Percentiles rank a stretch among this genome's conserved stretches.
phyloP scores from a whole-genome alignment of 2,329 filamentous ascomycete genomes.

The Hypoxylon sp. region DNA sequence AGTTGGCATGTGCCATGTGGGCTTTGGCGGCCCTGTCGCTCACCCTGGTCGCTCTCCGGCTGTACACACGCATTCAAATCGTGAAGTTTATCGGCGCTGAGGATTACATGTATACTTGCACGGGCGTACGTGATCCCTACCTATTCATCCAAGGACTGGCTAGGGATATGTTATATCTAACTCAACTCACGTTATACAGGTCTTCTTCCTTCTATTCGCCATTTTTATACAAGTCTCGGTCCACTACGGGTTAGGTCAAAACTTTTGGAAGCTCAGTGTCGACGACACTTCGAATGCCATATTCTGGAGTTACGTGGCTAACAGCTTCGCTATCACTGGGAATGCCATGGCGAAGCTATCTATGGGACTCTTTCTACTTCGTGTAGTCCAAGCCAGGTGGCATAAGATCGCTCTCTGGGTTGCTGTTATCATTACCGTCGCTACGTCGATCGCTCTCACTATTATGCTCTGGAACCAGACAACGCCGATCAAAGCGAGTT shows the following conservation, averaged over 20 bases:
- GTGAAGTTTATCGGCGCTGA: conserved; percentile 57
- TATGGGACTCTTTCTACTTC: conserved; percentile 59
- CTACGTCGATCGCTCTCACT: conserved; percentile 54
- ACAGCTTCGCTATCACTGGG: conserved; percentile 57
- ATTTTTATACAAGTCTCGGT: conserved; percentile 57
- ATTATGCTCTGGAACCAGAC: conserved; percentile 60
- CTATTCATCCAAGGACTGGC: neutral
- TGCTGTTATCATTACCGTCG: conserved; percentile 53
- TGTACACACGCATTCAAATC: conserved; percentile 53
- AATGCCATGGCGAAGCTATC: conserved; percentile 59
- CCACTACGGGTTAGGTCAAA: conserved; percentile 55
- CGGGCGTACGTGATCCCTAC: conserved; percentile 48
- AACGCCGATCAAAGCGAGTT: conserved; percentile 55
- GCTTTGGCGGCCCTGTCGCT: conserved; percentile 55
- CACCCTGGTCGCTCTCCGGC: conserved; percentile 45
- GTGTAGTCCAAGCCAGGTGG: conserved; percentile 56
- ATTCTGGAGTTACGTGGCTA: conserved; percentile 59
- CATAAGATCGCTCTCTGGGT: conserved; percentile 56
- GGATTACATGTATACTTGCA: conserved; percentile 57
- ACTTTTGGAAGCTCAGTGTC: conserved; percentile 54
- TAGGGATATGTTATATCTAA: neutral
- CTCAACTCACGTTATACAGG: neutral
- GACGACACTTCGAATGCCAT: conserved; percentile 56
- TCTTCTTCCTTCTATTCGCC: conserved; percentile 56
- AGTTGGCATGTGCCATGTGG: conserved; percentile 55